Base-by-base conservation (phyloP, 345 rosid species). In the Eucalyptus caleyi region DNA sequence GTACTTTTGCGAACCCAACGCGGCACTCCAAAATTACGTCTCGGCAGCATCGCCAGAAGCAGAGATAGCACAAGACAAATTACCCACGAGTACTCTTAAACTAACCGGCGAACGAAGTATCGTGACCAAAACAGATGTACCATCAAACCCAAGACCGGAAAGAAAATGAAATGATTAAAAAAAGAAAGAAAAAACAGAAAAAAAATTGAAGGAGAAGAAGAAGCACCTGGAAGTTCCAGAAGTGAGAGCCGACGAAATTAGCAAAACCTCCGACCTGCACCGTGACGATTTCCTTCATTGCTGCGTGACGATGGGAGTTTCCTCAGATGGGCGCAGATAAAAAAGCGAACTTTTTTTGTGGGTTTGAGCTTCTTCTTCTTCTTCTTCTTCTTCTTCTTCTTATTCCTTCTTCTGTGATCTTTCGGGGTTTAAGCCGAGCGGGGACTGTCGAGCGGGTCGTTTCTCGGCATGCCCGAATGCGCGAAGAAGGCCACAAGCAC, bases 161-260 rank as follows among this genome's bases (percentile, higher is more conserved):
- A 37, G 83, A 1, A 37, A 77, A 77, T n/a, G 40, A 86, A 89
- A 65, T 37, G 30, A 67, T 11, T 7, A 23, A 60, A 27, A 56
- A 60, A 50, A 86, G 5, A 83, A 88, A 23, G 11, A 10, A 14
- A 83, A 44, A 34, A n/a, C 54, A 16, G 21, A 59, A 8, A 69
- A 59, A 1, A 23, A 32, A 12, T 11, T 11, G 86, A 5, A 50
- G 34, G 42, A 86, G 50, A 11, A 42, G 12, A 16, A 87, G 72
- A 54, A 32, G 44, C 54, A 97, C 98, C 98, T 98, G 99, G 90
- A 98, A 96, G 92, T 98, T 98, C 99, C 99, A 97, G 92, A 97
- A 97, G 92, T 98, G 99, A 86, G 99, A 98, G 87, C 99, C 99
- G n/a, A 97, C 86, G 91, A 95, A 98, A 92, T 97, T 96, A 6